Percentiles rank a stretch among this genome's conserved stretches.
Conservation (phyloP, 257 asterid genomes). For the Mentha longifolia region DNA sequence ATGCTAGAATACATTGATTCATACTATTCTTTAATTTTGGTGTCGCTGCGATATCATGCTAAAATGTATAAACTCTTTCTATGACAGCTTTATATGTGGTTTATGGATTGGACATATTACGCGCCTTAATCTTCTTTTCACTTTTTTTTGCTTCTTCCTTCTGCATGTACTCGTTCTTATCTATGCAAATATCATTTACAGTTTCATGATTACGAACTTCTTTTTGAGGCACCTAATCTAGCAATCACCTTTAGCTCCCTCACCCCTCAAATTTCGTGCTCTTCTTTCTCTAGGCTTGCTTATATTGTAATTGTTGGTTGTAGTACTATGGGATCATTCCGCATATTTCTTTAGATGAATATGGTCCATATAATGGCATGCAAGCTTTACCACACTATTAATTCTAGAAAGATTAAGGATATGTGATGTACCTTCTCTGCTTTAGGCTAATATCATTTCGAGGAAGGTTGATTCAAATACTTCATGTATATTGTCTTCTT, state of each 20-base stretch:
- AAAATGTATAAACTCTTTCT: not conserved
- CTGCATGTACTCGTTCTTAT: not conserved
- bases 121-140: constrained; percentile 9
- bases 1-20: not conserved
- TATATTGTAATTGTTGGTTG: constrained; percentile 1
- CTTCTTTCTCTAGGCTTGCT: constrained; percentile 14
- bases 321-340: constrained; percentile 6
- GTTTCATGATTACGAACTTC: not conserved
- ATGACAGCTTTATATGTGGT: not conserved
- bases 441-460: not conserved
- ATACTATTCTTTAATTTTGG: not conserved
- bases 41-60: not conserved
- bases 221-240: not conserved
- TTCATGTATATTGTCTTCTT: constrained; percentile 10
- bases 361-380: constrained; percentile 8
- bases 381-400: constrained; percentile 6
- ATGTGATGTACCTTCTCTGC: not conserved
- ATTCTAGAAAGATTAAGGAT: constrained; percentile 14
- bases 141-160: not conserved
- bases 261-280: constrained; percentile 8
- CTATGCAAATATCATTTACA: not conserved
- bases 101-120: constrained; percentile 1
- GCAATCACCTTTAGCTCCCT: too few relatives aligned
- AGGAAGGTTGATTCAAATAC: constrained; percentile 15
- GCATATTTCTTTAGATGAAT: constrained; percentile 13